Conservation (phyloP, 192 early-diverging fungal species). For the Bifiguratus adelaidae region DNA sequence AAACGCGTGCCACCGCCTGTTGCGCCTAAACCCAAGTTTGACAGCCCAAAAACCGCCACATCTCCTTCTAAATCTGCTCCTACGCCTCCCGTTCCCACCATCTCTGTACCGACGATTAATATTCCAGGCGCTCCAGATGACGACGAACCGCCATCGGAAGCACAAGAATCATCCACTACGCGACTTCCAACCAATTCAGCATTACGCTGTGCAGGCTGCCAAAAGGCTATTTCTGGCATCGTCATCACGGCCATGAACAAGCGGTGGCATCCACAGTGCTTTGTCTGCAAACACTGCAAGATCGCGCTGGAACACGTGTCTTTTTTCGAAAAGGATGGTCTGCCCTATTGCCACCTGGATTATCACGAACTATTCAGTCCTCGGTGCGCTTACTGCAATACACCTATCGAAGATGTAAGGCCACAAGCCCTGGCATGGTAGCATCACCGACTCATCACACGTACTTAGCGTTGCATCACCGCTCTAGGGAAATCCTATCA, state of each 20-base stretch:
- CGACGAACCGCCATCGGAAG: too few species aligned
- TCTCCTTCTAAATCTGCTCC: too few species aligned
- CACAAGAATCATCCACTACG: too few species aligned
- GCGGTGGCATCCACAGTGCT: conserved; percentile 42
- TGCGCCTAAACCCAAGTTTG: too few species aligned
- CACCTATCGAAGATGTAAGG: conserved; percentile 42
- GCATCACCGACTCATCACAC: background rate
- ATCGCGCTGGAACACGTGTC: conserved; percentile 30
- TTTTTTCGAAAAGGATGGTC: conserved; percentile 42
- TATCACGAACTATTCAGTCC: conserved; percentile 42
- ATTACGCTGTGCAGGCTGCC: conserved; percentile 26
- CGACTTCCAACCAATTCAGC: conserved; percentile 4
- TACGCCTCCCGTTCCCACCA: too few species aligned
- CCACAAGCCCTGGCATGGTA: background rate
- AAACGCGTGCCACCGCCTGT: too few species aligned
- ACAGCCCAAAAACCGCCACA: too few species aligned
- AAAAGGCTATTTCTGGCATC: conserved; percentile 26
- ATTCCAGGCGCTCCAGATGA: too few species aligned
- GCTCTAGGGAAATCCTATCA: conserved; percentile 46
- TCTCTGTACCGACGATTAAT: too few species aligned
- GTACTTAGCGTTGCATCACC: conserved; percentile 21
- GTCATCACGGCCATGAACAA: conserved; percentile 39
- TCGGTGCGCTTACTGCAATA: conserved; percentile 41
- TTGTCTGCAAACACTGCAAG: conserved; percentile 31
- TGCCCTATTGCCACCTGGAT: conserved; percentile 41